Evolutionary conservation across 805 yeast genomes (phyloP).

Genomic region (Aciculoconidium aculeatum): DNA sequence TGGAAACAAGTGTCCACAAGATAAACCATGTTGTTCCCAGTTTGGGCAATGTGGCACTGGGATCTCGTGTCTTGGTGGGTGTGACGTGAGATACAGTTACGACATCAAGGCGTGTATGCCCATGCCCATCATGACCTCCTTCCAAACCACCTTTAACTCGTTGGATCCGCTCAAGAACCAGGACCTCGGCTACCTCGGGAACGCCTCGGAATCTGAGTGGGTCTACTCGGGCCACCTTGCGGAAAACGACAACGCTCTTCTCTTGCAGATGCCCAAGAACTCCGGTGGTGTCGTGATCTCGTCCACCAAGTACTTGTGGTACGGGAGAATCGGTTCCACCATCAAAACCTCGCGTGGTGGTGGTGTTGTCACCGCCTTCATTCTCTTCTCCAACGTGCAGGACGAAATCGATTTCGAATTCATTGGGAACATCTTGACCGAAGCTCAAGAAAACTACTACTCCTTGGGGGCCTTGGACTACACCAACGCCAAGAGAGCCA

Average conservation of each 20-base stretch:
- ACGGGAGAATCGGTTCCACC: conserved; percentile 68
- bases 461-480: conserved; percentile 69
- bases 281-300: conserved; percentile 76
- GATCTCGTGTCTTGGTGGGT: conserved; percentile 74
- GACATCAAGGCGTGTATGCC: conserved; percentile 74
- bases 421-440: conserved; percentile 66
- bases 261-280: conserved; percentile 71
- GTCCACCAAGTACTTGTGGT: conserved; percentile 78
- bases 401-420: conserved; percentile 90
- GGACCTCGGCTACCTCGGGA: conserved; percentile 58
- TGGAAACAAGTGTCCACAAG: conserved; percentile 62
- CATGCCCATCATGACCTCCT: conserved; percentile 63
- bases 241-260: conserved; percentile 44
- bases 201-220: conserved; percentile 64
- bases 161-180: conserved; percentile 20
- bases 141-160: conserved; percentile 37
- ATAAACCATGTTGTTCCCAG: conserved; percentile 79
- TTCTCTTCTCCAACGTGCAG: conserved; percentile 74
- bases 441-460: conserved; percentile 76
- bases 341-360: conserved; percentile 66
- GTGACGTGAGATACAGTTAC: conserved; percentile 72
- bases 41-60: conserved; percentile 81
- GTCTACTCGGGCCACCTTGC: conserved; percentile 56
- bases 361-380: conserved; percentile 83
- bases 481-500: conserved; percentile 45